Evolutionary conservation across 2,329 filamentous ascomycete species (phyloP), one percentile per base, ranked within the genome.

Genomic region (Epichloe sylvatica): DNA sequence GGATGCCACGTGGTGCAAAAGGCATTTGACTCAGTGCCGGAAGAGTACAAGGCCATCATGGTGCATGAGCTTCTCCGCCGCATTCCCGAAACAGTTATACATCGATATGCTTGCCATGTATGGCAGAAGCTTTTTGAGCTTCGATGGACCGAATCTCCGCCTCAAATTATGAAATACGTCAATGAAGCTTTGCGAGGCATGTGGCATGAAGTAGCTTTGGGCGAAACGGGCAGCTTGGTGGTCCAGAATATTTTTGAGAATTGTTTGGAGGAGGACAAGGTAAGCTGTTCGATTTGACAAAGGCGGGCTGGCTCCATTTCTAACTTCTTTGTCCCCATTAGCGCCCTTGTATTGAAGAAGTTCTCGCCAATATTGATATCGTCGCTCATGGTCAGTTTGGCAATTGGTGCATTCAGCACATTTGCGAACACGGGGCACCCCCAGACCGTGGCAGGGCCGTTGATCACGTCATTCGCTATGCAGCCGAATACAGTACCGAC

Each of bases 171-270:
- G 92, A 86, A 86, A 61, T 95, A 87, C 60, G 94, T 98, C 68
- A 98, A 98, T 61, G 89, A 97, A 59, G 86, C 92, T 52, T 77
- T 98, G 49, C 79, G 81, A 52, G 91, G 91, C 52, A 97, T 97
- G 89, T 98, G 92, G 92, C 90, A 97, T 62, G 91, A 98, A 62
- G 92, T 98, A 55, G 94, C 94, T 21, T 73, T 97, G 47, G 92
- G 92, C 36, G 92, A 98, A 72, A 98, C 94, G 11, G 92, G 92
- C 53, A 98, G 92, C 65, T 75, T 98, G 59, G 92, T 98, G 43
- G 94, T 98, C 45, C 92, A 98, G 68, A 98, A 98, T 66, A 98
- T 98, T 62, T 98, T 98, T 65, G 92, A 98, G 71, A 98, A 98
- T 62, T 98, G 92, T 61, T 78, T 97, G 33, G 94, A 98, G 62